These are phyloP conservation scores for Moesziomyces sp. DNA, from an alignment of 1,284 basidiomycete species.

Conservation along the genomic window DNA sequence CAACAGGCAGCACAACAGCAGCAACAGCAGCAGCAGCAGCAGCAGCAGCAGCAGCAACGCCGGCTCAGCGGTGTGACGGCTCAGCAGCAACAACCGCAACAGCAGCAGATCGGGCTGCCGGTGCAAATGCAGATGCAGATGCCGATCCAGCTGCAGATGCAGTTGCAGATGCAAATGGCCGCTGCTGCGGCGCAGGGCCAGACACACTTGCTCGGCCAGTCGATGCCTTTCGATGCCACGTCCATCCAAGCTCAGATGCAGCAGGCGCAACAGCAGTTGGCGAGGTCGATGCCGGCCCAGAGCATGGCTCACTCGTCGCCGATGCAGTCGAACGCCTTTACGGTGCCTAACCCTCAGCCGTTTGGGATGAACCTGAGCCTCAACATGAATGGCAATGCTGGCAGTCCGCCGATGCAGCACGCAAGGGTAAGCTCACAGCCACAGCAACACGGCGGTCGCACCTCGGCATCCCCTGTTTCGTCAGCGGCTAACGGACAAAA, in stretches of 20 bases:
- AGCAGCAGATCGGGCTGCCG: slow-evolving; percentile 47
- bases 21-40: slow-evolving; percentile 33
- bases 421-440: slow-evolving; percentile 52
- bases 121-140: slow-evolving; percentile 45
- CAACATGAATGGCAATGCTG: slow-evolving; percentile 41
- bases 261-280: slow-evolving; percentile 38
- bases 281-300: slow-evolving; percentile 36
- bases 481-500: slow-evolving; percentile 45
- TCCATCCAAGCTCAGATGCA: slow-evolving; percentile 46
- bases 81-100: slow-evolving; percentile 36
- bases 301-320: slow-evolving; percentile 46
- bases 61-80: slow-evolving; percentile 24
- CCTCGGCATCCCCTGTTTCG: slow-evolving; percentile 42
- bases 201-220: slow-evolving; percentile 30
- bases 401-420: slow-evolving; percentile 48
- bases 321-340: slow-evolving; percentile 36
- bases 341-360: slow-evolving; percentile 36
- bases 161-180: slow-evolving; percentile 51
- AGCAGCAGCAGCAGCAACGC: slow-evolving; percentile 31
- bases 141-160: slow-evolving; percentile 50
- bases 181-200: slow-evolving; percentile 48
- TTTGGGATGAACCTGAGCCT: slow-evolving; percentile 45
- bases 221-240: slow-evolving; percentile 45
- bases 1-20: slow-evolving; percentile 41
- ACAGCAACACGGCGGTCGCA: slow-evolving; percentile 40